A percentile compares a stretch with the other conserved stretches of the same genome.
Evolutionary conservation across 345 rosid genomes (phyloP).

Genomic region (Eucalyptus erythrocorys): DNA sequence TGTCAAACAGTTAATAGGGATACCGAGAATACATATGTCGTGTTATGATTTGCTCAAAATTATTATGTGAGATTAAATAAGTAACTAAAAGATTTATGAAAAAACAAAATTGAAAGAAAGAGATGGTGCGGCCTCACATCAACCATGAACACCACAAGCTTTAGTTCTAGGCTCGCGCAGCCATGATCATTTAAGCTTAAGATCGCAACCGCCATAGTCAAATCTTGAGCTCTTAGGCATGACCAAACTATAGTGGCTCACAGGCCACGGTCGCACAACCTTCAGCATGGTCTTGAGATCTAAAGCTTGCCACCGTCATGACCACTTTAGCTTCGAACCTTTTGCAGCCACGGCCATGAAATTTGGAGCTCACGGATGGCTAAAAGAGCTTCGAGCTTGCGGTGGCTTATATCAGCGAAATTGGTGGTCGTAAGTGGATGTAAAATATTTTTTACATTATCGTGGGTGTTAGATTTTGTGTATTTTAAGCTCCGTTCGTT

Average conservation of each 20-base stretch:
- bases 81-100: not conserved
- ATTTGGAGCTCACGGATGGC: not conserved
- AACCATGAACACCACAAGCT: not conserved
- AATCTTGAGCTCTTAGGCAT: not conserved
- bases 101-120: not conserved
- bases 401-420: not conserved
- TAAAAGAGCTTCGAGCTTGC: not conserved
- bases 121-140: not conserved
- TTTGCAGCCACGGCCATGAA: not conserved
- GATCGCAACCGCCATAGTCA: not conserved
- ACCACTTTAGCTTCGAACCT: not conserved
- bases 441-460: not conserved
- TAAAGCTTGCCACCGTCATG: not conserved
- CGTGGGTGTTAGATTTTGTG: not conserved
- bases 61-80: not conserved
- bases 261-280: not conserved
- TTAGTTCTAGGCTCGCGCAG: not conserved
- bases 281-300: not conserved
- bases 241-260: not conserved
- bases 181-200: not conserved
- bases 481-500: too few species aligned
- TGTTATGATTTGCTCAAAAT: not conserved
- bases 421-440: not conserved
- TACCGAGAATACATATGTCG: rapidly evolving
- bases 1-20: rapidly evolving